A percentile compares a stretch with the other conserved stretches of the same genome.
These are phyloP conservation scores for Fusarium sacchari DNA, from an alignment of 2,329 filamentous ascomycete genomes.

Conservation along the genomic window DNA sequence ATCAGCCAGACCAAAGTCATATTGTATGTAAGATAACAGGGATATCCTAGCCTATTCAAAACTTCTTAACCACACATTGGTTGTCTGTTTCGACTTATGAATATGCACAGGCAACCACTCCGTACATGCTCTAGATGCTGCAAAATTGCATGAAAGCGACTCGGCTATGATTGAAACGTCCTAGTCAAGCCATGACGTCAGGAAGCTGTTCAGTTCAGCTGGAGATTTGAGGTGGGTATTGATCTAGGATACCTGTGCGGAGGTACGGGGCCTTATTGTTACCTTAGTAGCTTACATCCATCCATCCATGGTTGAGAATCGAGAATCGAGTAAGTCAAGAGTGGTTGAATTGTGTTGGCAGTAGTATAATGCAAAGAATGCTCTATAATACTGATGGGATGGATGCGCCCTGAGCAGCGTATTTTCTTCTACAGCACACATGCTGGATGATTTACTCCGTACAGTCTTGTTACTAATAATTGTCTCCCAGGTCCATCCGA, in stretches of 20 bases:
- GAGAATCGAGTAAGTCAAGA: background rate
- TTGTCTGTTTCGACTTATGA: background rate
- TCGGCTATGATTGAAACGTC: background rate
- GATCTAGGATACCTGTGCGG: slow-evolving; percentile 8
- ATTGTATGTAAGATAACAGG: background rate
- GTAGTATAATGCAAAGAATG: background rate
- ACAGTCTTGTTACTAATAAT: too few relatives aligned
- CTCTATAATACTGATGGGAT: background rate
- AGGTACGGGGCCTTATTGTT: background rate
- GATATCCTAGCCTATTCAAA: slow-evolving; percentile 4
- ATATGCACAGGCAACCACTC: background rate
- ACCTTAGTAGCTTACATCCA: background rate
- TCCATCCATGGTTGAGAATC: background rate
- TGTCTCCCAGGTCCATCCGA: background rate
- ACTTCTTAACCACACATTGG: slow-evolving; percentile 15
- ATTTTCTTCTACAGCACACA: background rate
- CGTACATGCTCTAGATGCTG: background rate
- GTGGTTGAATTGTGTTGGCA: background rate
- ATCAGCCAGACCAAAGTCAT: background rate
- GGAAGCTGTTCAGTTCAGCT: slow-evolving; percentile 10
- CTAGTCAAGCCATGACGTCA: slow-evolving; percentile 35
- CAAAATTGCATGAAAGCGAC: slow-evolving; percentile 1
- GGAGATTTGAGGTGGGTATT: slow-evolving; percentile 6
- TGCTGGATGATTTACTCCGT: background rate
- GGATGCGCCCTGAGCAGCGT: background rate